A percentile compares a stretch with the other conserved stretches of the same genome.
Evolutionary conservation across 768 basidiomycete species (phyloP).

Genomic region (Clitopilus hobsonii): DNA sequence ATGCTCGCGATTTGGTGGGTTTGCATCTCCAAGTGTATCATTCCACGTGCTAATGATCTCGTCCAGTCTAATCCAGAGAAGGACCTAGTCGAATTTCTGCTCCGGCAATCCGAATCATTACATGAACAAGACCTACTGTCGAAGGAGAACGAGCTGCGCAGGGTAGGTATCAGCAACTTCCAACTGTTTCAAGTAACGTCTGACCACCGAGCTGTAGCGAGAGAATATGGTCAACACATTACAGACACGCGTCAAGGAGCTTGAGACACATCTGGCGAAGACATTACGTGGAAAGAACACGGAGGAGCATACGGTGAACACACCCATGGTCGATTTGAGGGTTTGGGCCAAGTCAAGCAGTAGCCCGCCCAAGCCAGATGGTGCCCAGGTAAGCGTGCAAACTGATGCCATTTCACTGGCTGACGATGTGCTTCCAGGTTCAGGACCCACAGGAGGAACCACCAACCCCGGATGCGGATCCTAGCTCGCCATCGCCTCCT

Average conservation of each 20-base stretch:
- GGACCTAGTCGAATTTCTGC: constrained; percentile 39
- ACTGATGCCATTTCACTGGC: not conserved
- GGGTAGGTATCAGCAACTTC: constrained; percentile 27
- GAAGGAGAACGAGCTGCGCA: constrained; percentile 53
- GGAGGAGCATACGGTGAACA: constrained; percentile 17
- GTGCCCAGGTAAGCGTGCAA: not conserved
- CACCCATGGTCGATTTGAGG: constrained; percentile 36
- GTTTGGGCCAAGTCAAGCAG: constrained; percentile 28
- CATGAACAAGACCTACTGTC: constrained; percentile 50
- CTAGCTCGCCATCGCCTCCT: not conserved
- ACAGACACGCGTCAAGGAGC: constrained; percentile 36
- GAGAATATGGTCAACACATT: constrained; percentile 41
- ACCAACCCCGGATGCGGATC: not conserved
- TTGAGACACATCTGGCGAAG: constrained; percentile 44
- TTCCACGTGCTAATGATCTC: constrained; percentile 1
- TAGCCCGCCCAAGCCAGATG: constrained; percentile 19
- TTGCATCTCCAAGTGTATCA: not conserved
- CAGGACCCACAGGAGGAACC: not conserved
- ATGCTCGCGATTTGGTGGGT: constrained; percentile 42
- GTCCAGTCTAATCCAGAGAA: constrained; percentile 45
- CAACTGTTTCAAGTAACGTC: constrained; percentile 4
- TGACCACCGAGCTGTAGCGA: constrained; percentile 28
- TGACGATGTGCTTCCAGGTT: not conserved
- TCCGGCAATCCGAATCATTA: constrained; percentile 37
- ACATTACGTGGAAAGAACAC: constrained; percentile 32